A percentile compares a stretch with the other conserved stretches of the same genome.
phyloP scores from a whole-genome alignment of 306 rosid genomes.

The Trichosanthes cucumerina region DNA sequence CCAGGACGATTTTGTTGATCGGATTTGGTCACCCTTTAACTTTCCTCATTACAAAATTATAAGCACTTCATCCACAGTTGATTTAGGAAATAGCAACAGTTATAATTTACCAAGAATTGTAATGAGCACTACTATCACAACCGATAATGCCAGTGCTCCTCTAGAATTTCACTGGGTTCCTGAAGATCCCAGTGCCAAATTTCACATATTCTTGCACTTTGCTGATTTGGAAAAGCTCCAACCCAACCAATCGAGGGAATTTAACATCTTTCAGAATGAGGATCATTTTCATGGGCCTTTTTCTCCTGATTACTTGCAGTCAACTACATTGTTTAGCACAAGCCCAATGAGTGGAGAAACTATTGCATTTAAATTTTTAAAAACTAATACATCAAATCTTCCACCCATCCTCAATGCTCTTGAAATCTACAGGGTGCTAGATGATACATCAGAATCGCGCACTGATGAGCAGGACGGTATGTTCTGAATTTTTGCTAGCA shows the following conservation, averaged over 20 bases:
- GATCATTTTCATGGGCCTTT: neutral
- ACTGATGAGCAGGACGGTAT: slow-evolving; percentile 13
- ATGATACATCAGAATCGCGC: neutral
- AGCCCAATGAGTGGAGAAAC: neutral
- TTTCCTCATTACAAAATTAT: neutral
- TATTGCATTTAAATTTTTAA: neutral
- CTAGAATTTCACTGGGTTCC: neutral
- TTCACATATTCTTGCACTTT: slow-evolving; percentile 8
- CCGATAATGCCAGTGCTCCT: slow-evolving; percentile 2
- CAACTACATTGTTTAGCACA: neutral
- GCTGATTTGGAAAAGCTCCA: slow-evolving; percentile 11
- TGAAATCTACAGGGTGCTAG: neutral
- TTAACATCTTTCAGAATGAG: neutral
- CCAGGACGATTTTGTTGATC: slow-evolving; percentile 26
- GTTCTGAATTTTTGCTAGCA: neutral
- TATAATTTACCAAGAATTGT: slow-evolving; percentile 8
- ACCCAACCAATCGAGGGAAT: neutral
- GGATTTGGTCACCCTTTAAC: neutral
- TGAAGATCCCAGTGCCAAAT: neutral
- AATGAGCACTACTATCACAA: slow-evolving; percentile 8
- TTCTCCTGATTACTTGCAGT: slow-evolving; percentile 5
- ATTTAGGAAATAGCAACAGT: neutral
- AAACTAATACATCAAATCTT: slow-evolving; percentile 7
- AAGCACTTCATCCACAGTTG: slow-evolving; percentile 10
- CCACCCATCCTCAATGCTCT: slow-evolving; percentile 18